A percentile compares a stretch with the other conserved stretches of the same genome.
Evolutionary conservation across 257 asterid species (phyloP).

Genomic region (Penstemon newberryi): DNA sequence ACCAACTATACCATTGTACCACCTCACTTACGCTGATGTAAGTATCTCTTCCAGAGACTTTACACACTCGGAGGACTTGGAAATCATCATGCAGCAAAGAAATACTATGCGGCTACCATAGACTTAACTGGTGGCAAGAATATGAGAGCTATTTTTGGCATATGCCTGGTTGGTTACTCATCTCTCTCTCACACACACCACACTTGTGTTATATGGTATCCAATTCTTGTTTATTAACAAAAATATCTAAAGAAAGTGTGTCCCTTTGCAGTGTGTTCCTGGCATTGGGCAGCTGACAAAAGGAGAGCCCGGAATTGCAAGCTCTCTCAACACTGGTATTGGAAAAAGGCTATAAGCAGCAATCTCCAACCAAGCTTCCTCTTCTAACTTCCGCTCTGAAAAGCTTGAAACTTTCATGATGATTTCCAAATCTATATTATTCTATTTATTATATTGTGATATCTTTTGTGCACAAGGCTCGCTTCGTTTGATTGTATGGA

Average conservation of each 20-base stretch:
- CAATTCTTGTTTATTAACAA: too few relatives aligned
- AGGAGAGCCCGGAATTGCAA: conserved; percentile 68
- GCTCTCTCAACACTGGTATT: conserved; percentile 67
- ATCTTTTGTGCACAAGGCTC: neutral
- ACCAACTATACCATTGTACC: conserved; percentile 86
- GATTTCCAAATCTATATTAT: neutral
- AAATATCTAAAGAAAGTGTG: conserved; percentile 23
- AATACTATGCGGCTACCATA: conserved; percentile 87
- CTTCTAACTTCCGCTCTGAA: conserved; percentile 57
- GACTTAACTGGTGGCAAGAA: conserved; percentile 95
- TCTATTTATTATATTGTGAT: neutral
- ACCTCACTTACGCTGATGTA: conserved; percentile 94
- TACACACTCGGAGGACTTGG: conserved; percentile 95
- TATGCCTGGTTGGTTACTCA: conserved; percentile 76
- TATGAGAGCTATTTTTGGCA: conserved; percentile 86
- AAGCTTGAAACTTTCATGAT: conserved; percentile 64
- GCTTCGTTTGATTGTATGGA: neutral
- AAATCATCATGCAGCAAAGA: conserved; percentile 86
- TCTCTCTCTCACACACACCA: too few relatives aligned
- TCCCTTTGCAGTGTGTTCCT: conserved; percentile 57
- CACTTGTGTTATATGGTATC: too few relatives aligned
- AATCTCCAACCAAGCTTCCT: conserved; percentile 55
- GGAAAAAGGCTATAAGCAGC: conserved; percentile 69
- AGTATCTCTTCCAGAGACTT: conserved; percentile 70
- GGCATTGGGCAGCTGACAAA: conserved; percentile 74